Percentiles rank a stretch among this genome's conserved stretches.
These are phyloP conservation scores for Neonectria ditissima DNA, from an alignment of 2,329 filamentous ascomycete genomes.

Conservation along the genomic window DNA sequence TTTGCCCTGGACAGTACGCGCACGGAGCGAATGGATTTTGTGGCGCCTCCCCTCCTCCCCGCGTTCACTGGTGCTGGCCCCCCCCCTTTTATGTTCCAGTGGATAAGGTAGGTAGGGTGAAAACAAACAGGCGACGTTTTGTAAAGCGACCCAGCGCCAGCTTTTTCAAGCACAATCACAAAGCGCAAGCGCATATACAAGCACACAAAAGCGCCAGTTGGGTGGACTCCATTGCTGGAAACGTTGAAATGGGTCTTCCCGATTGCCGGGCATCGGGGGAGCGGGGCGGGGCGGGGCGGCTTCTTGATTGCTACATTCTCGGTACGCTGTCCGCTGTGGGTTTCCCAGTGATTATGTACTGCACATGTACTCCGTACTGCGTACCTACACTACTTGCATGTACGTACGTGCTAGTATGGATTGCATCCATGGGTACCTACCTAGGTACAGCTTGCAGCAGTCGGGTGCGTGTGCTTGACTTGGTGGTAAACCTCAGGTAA, in stretches of 20 bases:
- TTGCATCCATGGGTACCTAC: no score
- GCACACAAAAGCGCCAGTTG: neutral
- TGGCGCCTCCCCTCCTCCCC: no score
- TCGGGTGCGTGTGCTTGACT: no score
- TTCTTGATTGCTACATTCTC: neutral
- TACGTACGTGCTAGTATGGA: no score
- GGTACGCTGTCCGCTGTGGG: neutral
- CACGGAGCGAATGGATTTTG: neutral
- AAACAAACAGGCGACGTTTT: neutral
- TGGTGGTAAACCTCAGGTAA: slow-evolving; percentile 20
- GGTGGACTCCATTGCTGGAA: neutral
- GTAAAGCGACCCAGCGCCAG: neutral
- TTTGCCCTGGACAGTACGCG: neutral
- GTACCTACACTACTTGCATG: no score
- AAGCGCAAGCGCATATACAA: neutral
- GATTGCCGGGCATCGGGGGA: neutral
- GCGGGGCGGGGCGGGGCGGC: no score
- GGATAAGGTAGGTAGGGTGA: no score
- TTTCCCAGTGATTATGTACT: no score
- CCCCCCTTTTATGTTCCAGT: neutral
- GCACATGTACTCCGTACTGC: no score
- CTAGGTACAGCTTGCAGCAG: neutral
- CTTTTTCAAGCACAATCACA: neutral
- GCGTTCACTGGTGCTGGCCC: neutral
- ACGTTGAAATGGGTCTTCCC: no score